Conservation (phyloP, 192 early-diverging fungal species). For the Dimargaris cristalligena region DNA sequence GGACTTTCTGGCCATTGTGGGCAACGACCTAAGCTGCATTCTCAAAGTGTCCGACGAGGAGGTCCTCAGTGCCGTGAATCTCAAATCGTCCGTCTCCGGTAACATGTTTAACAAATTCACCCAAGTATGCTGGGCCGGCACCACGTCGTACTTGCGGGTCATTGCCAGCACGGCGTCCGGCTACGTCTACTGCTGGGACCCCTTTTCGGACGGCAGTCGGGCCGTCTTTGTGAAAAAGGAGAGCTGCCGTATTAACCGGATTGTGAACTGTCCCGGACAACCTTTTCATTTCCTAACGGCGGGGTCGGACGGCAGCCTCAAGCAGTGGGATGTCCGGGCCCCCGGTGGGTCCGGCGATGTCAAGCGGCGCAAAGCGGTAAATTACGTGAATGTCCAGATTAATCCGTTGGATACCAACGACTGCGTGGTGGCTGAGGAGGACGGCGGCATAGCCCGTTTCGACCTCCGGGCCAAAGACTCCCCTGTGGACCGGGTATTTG, state of each 20-base stretch:
- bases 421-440: constrained; percentile 6
- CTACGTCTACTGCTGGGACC: constrained; percentile 4
- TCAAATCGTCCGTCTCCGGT: not conserved
- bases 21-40: constrained; percentile 10
- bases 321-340: constrained; percentile 6
- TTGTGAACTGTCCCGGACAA: not conserved
- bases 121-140: constrained; percentile 8
- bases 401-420: constrained; percentile 3
- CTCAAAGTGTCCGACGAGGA: not conserved
- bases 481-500: constrained; percentile 5
- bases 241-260: constrained; percentile 6
- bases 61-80: not conserved
- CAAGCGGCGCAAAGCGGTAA: too few relatives aligned
- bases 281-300: constrained; percentile 9
- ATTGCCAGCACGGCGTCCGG: constrained; percentile 7
- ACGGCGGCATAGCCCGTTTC: not conserved
- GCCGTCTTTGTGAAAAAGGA: not conserved
- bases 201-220: not conserved
- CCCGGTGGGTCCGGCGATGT: not conserved
- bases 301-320: not conserved
- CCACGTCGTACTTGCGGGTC: not conserved
- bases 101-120: constrained; percentile 9
- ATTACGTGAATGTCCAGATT: not conserved
- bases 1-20: constrained; percentile 3
- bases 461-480: constrained; percentile 1